Evolutionary conservation across 2,329 filamentous ascomycete species (phyloP).

Genomic region (Chalaropsis thielavioides): DNA sequence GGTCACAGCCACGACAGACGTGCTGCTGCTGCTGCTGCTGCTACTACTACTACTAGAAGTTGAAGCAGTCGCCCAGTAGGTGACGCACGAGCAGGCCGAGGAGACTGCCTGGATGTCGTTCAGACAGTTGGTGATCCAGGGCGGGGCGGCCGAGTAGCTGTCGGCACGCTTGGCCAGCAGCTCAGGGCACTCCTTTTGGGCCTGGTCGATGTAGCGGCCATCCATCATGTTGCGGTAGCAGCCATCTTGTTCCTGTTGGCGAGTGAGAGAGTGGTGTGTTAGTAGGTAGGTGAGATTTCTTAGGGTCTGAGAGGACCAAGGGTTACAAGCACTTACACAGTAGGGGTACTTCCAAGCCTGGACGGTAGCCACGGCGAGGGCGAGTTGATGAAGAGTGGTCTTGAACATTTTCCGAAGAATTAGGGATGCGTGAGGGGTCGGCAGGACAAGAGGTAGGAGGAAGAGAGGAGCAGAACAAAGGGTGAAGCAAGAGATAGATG

Average conservation of each 20-base stretch:
- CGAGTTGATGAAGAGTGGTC: constrained; percentile 13
- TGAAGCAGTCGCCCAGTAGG: constrained; percentile 10
- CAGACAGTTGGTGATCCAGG: constrained; percentile 25
- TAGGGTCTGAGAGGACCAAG: background rate
- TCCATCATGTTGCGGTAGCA: constrained; percentile 28
- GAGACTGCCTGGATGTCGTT: constrained; percentile 36
- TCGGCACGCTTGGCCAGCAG: constrained; percentile 24
- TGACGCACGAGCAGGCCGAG: constrained; percentile 60
- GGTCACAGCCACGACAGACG: background rate
- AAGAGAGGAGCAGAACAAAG: background rate
- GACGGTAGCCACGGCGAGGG: constrained; percentile 24
- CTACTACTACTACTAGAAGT: too few relatives aligned
- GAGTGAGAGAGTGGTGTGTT: background rate
- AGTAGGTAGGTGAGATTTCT: background rate
- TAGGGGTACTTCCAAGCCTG: constrained; percentile 23
- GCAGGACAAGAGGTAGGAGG: too few relatives aligned
- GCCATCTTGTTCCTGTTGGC: constrained; percentile 24
- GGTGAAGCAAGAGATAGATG: background rate
- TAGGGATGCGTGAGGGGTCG: too few relatives aligned
- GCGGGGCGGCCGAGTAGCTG: constrained; percentile 23
- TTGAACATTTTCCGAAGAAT: too few relatives aligned
- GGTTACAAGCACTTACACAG: constrained; percentile 20
- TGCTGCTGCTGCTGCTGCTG: too few relatives aligned
- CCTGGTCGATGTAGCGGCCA: constrained; percentile 23
- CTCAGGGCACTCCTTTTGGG: constrained; percentile 24